phyloP scores from a whole-genome alignment of 2,329 filamentous ascomycete species.

The Aspergillus sp. region DNA sequence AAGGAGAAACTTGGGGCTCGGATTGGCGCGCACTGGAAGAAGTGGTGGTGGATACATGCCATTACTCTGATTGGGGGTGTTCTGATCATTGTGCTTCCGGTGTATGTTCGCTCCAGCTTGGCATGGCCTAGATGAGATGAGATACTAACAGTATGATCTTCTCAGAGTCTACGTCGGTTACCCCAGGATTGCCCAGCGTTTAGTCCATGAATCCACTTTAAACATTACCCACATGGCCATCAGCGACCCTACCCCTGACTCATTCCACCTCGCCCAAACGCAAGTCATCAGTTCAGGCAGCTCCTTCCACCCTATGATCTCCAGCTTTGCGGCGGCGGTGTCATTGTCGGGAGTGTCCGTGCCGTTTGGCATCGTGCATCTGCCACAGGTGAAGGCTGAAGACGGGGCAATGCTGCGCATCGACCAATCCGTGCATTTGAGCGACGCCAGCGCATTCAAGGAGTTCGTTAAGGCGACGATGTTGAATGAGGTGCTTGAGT shows the following conservation, averaged over 20 bases:
- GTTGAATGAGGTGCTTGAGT: slow-evolving; percentile 40
- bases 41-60: slow-evolving; percentile 49
- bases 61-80: slow-evolving; percentile 44
- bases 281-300: slow-evolving; percentile 42
- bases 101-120: slow-evolving; percentile 38
- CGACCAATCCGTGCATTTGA: slow-evolving; percentile 39
- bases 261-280: slow-evolving; percentile 42
- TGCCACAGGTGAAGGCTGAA: slow-evolving; percentile 39
- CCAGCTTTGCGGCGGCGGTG: slow-evolving; percentile 46
- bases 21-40: slow-evolving; percentile 29
- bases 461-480: slow-evolving; percentile 45
- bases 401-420: slow-evolving; percentile 37
- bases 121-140: background rate
- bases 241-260: slow-evolving; percentile 41
- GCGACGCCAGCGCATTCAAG: slow-evolving; percentile 39
- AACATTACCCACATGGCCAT: slow-evolving; percentile 45
- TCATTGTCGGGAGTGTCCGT: slow-evolving; percentile 37
- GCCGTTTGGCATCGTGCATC: slow-evolving; percentile 38
- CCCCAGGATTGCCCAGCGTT: slow-evolving; percentile 49
- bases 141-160: background rate
- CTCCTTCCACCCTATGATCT: slow-evolving; percentile 47
- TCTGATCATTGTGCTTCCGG: slow-evolving; percentile 47
- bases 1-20: slow-evolving; percentile 21
- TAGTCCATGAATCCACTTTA: slow-evolving; percentile 46
- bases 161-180: slow-evolving; percentile 51